These are phyloP conservation scores for Penicillium paneum DNA, from an alignment of 2,329 filamentous ascomycete genomes.

Conservation along the genomic window DNA sequence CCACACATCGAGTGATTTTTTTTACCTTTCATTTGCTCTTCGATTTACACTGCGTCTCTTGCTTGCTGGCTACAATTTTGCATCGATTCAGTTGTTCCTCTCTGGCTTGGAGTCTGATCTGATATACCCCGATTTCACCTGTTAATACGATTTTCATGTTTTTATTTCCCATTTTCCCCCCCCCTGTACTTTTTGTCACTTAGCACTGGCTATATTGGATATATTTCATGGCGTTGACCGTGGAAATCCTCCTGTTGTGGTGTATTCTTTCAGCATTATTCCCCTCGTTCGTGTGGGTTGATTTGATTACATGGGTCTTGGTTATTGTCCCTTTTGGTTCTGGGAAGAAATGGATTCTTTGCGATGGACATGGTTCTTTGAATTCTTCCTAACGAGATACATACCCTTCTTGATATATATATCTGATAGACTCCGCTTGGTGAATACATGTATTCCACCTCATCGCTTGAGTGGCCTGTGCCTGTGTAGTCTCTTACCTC, in stretches of 20 bases:
- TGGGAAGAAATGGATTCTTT: neutral
- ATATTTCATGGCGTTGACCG: neutral
- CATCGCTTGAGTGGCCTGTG: neutral
- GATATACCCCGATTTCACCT: constrained; percentile 21
- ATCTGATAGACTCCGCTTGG: neutral
- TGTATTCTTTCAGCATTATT: constrained; percentile 2
- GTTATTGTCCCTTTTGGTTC: neutral
- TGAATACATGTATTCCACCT: neutral
- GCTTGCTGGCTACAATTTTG: constrained; percentile 4
- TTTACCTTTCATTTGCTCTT: neutral
- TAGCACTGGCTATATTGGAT: constrained; percentile 2
- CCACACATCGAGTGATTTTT: constrained; percentile 6
- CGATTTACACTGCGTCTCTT: neutral
- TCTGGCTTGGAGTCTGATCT: constrained; percentile 22
- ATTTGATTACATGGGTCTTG: constrained; percentile 2
- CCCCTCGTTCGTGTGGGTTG: constrained; percentile 1
- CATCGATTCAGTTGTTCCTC: constrained; percentile 17
- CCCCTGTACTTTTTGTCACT: neutral
- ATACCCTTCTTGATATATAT: constrained; percentile 1
- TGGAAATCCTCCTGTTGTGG: neutral
- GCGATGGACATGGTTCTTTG: neutral
- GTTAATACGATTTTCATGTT: constrained; percentile 16
- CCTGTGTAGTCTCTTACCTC: neutral
- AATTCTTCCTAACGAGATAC: constrained; percentile 1
- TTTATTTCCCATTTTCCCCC: neutral